These are phyloP conservation scores for Ogataea naganishii DNA, from an alignment of 805 yeast species.

Conservation along the genomic window DNA sequence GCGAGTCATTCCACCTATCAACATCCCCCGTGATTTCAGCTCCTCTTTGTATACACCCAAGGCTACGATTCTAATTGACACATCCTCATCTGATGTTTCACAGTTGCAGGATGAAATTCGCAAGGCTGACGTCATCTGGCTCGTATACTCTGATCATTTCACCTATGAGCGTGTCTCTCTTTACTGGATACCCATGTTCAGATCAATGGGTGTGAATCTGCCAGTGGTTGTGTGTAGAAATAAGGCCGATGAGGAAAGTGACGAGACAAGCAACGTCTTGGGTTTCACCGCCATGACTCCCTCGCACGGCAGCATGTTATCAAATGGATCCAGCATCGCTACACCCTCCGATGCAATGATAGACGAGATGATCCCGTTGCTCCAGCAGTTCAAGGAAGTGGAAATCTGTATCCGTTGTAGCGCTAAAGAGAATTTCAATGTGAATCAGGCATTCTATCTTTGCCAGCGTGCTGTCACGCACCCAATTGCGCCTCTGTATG, in stretches of 20 bases:
- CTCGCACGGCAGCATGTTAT: no score
- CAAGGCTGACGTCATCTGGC: conserved; percentile 84
- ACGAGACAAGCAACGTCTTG: conserved; percentile 7
- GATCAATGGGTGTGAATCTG: conserved; percentile 87
- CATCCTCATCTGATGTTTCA: conserved; percentile 56
- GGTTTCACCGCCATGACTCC: no score
- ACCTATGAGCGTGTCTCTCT: conserved; percentile 87
- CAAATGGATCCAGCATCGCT: not conserved
- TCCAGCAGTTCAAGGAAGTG: conserved; percentile 88
- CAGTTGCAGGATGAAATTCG: conserved; percentile 65
- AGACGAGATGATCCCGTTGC: conserved; percentile 79
- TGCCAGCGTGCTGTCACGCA: conserved; percentile 91
- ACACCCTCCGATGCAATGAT: conserved; percentile 28
- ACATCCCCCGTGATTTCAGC: conserved; percentile 68
- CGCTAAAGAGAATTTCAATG: conserved; percentile 76
- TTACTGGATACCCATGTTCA: conserved; percentile 90
- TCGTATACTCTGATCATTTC: conserved; percentile 90
- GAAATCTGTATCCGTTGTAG: conserved; percentile 87
- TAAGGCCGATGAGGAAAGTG: conserved; percentile 44
- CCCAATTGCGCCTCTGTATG: conserved; percentile 89
- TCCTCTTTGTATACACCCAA: conserved; percentile 51
- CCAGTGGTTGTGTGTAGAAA: conserved; percentile 91
- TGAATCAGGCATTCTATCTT: conserved; percentile 84
- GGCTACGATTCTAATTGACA: conserved; percentile 72
- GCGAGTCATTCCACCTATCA: conserved; percentile 73